These are phyloP conservation scores for Arabidopsis suecica DNA, from an alignment of 345 rosid genomes.

Conservation along the genomic window DNA sequence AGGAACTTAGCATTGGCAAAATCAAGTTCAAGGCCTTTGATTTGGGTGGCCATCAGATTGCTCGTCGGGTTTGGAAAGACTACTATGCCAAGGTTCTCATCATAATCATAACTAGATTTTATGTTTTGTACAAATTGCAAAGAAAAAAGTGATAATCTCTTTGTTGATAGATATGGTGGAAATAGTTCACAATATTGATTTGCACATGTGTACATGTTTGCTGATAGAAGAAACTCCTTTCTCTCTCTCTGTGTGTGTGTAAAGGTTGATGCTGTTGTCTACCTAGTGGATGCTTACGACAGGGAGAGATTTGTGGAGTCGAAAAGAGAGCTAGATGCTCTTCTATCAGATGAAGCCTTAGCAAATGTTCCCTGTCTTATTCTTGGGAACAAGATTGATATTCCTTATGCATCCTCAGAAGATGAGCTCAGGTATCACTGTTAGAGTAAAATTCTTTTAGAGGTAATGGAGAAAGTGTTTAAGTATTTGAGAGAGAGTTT, in stretches of 20 bases:
- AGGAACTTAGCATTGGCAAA: constrained; percentile 78
- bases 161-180: too few species aligned
- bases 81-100: constrained; percentile 68
- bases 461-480: too few species aligned
- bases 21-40: constrained; percentile 88
- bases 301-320: constrained; percentile 76
- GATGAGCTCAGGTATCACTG: constrained; percentile 66
- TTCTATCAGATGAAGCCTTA: constrained; percentile 68
- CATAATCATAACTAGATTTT: too few species aligned
- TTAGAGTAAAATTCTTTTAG: too few species aligned
- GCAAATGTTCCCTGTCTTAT: constrained; percentile 68
- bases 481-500: too few species aligned
- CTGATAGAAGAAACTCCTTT: neutral
- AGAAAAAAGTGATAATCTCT: too few species aligned
- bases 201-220: too few species aligned
- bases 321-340: constrained; percentile 72
- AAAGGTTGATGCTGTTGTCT: constrained; percentile 84
- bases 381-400: constrained; percentile 80
- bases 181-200: too few species aligned
- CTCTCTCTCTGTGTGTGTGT: neutral
- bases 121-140: too few species aligned
- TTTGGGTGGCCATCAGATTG: constrained; percentile 90
- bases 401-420: constrained; percentile 80
- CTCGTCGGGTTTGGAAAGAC: constrained; percentile 86
- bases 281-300: constrained; percentile 78